Conservation (phyloP, 495 filamentous ascomycete genomes). For the Talaromyces borbonicus region DNA sequence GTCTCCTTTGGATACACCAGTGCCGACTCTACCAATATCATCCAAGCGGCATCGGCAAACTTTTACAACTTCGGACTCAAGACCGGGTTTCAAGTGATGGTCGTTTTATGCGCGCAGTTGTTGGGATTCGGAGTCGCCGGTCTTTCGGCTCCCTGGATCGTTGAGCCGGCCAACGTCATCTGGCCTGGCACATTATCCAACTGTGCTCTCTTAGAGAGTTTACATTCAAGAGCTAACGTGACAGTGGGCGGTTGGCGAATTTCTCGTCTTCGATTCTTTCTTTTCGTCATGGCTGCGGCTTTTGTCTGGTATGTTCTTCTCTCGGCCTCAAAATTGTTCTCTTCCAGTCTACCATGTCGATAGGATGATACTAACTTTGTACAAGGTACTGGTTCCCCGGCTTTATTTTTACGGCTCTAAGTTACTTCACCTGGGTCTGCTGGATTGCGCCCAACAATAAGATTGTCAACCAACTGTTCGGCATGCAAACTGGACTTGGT, state of each 20-base stretch:
- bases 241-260: conserved; percentile 50
- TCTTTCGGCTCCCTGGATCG: conserved; percentile 49
- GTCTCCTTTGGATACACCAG: conserved; percentile 64
- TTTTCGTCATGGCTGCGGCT: conserved; percentile 35
- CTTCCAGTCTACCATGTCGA: not conserved
- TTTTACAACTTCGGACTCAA: conserved; percentile 56
- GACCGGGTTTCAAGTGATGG: conserved; percentile 48
- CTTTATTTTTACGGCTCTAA: conserved; percentile 68
- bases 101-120: conserved; percentile 52
- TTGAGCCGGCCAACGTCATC: conserved; percentile 46
- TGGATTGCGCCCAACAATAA: conserved; percentile 80
- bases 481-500: conserved; percentile 69
- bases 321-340: no score
- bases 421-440: conserved; percentile 77
- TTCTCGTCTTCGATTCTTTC: conserved; percentile 51
- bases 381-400: conserved; percentile 57
- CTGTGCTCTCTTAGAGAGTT: conserved; percentile 26
- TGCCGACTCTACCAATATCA: conserved; percentile 35
- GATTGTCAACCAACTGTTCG: conserved; percentile 66
- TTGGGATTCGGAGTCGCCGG: conserved; percentile 58
- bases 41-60: conserved; percentile 29
- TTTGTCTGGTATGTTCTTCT: conserved; percentile 60
- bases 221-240: conserved; percentile 24
- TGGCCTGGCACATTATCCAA: conserved; percentile 29
- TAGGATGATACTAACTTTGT: no score